These are phyloP conservation scores for Mallotus repandus DNA, from an alignment of 441 rosid species.

Conservation along the genomic window DNA sequence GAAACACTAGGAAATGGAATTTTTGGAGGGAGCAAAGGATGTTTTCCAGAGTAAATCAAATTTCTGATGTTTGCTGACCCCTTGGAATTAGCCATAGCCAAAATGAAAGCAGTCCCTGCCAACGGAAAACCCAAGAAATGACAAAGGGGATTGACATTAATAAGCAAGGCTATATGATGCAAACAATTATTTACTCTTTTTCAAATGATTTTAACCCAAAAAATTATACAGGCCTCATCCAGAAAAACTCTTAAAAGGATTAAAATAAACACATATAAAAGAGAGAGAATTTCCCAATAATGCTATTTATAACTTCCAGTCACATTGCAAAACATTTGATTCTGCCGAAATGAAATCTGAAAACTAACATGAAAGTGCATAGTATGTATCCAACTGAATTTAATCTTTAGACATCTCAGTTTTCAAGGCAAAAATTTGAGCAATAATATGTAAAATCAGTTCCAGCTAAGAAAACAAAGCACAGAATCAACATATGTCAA, in stretches of 20 bases:
- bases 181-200: neutral
- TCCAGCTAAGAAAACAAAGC: neutral
- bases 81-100: slow-evolving; percentile 74
- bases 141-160: neutral
- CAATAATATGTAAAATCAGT: neutral
- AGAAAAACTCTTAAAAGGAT: neutral
- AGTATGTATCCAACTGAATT: neutral
- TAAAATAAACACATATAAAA: neutral
- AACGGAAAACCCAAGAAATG: neutral
- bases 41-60: slow-evolving; percentile 67
- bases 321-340: neutral
- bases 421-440: neutral
- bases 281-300: neutral
- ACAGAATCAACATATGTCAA: neutral
- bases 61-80: slow-evolving; percentile 73
- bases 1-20: slow-evolving; percentile 82
- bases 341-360: neutral
- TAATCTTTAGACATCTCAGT: neutral
- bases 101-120: slow-evolving; percentile 34
- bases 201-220: neutral
- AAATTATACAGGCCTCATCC: neutral
- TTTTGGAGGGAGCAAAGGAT: slow-evolving; percentile 91
- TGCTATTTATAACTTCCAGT: neutral
- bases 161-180: neutral
- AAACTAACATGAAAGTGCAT: neutral